Percentiles rank a stretch among this genome's conserved stretches.
Evolutionary conservation across 129 eudicot species (phyloP).

Genomic region (Deinandra increscens): DNA sequence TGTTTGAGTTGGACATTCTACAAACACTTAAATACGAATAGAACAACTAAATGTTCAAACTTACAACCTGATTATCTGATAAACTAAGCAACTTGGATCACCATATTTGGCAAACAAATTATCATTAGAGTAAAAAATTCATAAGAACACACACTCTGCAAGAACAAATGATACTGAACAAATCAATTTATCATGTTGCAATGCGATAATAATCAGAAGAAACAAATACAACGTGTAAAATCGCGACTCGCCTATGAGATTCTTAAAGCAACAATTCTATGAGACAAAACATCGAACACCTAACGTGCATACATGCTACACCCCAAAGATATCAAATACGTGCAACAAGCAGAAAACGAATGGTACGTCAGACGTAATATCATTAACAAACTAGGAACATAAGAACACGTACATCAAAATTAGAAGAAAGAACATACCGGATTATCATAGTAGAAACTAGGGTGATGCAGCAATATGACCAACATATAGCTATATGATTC

Average conservation of each 20-base stretch:
- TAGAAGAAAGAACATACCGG: background rate
- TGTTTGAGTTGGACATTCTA: too few species aligned
- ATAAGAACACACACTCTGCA: background rate
- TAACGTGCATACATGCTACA: too few species aligned
- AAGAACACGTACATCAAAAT: background rate
- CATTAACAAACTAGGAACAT: too few species aligned
- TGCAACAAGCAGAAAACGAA: too few species aligned
- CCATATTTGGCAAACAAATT: background rate
- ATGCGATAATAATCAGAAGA: background rate
- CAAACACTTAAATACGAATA: background rate
- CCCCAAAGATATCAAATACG: too few species aligned
- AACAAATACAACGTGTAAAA: background rate
- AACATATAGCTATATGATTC: background rate
- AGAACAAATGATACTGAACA: background rate
- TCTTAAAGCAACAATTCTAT: background rate
- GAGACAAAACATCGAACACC: slow-evolving; percentile 21
- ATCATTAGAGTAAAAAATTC: background rate
- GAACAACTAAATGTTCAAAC: background rate
- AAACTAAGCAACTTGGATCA: background rate
- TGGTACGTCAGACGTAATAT: too few species aligned
- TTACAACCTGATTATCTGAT: slow-evolving; percentile 5
- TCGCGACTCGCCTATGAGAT: background rate
- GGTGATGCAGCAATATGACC: background rate
- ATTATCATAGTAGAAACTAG: background rate
- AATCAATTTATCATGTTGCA: background rate